Evolutionary conservation across 1,284 basidiomycete genomes (phyloP), one percentile per base, ranked within the genome.

Genomic region (Microbotryum intermedium): DNA sequence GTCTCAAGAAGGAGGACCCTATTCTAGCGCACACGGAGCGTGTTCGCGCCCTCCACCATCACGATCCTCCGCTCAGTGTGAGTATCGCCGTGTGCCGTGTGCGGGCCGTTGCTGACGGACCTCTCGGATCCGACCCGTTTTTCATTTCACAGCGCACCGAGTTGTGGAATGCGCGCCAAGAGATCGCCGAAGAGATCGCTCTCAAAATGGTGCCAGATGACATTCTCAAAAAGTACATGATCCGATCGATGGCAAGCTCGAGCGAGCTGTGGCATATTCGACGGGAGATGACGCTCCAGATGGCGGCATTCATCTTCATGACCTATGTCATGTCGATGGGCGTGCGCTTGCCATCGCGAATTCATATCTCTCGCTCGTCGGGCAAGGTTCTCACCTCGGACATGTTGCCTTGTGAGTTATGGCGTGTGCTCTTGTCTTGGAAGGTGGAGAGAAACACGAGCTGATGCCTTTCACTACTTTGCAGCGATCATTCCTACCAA

Each of bases 201-300:
- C 76, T 82, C 45, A 98, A 98, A 77, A 84, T 92, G 77, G 82
- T 95, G 25, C 93, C 95, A 4, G 90, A 97, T 59, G 87, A 86
- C 60, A 81, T 98, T 44, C 78, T 99, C 39, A 84, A 83, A 57
- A 86, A 85, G 88, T 98, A 91, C 74, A 89, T 98, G 85, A 81
- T 85, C 49, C 83, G 83, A 53, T 87, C 86, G 26, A 95, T 97
- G 89, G 78, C 81, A 29, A 82, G 82, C 6, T 85, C 94, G 2
- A 83, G 84, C 61, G 91, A 95, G 69, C 80, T 98, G 6, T 99
- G 94, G 93, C 82, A 90, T 64, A 90, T 97, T 84, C 84, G 95
- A 65, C 98, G 97, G 78, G 91, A 97, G 75, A 97, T 98, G 75
- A 87, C 93, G 11, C 76, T 88, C 48, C 93, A 98, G 73, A 80